Evolutionary conservation across 495 filamentous ascomycete genomes (phyloP).

Genomic region (Astrocystis sublimbata): DNA sequence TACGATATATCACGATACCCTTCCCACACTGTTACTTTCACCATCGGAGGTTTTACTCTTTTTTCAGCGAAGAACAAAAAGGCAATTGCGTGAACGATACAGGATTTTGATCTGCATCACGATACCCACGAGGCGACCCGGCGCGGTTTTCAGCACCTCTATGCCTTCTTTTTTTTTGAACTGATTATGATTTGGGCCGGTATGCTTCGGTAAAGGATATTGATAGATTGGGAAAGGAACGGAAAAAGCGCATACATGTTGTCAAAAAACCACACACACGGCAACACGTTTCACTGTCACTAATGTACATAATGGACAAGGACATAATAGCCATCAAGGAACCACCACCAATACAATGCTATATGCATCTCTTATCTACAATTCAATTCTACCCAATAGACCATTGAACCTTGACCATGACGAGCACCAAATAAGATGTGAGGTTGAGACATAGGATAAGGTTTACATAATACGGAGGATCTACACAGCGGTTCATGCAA

Average conservation of each 20-base stretch:
- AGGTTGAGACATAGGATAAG: background rate
- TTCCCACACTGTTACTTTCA: background rate
- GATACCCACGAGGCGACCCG: slow-evolving; percentile 11
- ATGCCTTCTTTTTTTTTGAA: background rate
- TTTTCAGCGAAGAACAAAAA: background rate
- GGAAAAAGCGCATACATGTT: background rate
- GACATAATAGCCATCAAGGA: slow-evolving; percentile 1
- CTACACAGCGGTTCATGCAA: background rate
- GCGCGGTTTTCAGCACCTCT: background rate
- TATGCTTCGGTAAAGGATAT: background rate
- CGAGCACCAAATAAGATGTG: background rate
- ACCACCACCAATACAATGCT: background rate
- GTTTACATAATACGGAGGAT: background rate
- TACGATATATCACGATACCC: background rate
- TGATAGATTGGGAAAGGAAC: background rate
- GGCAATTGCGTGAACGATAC: background rate
- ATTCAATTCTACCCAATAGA: background rate
- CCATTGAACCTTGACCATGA: background rate
- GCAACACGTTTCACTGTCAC: background rate
- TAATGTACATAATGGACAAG: background rate
- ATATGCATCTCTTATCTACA: background rate
- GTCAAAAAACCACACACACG: background rate
- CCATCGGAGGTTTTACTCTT: background rate
- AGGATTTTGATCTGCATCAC: background rate
- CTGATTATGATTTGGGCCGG: background rate